These are phyloP conservation scores for Neofusicoccum kwambonambiense DNA, from an alignment of 2,329 filamentous ascomycete genomes.

Conservation along the genomic window DNA sequence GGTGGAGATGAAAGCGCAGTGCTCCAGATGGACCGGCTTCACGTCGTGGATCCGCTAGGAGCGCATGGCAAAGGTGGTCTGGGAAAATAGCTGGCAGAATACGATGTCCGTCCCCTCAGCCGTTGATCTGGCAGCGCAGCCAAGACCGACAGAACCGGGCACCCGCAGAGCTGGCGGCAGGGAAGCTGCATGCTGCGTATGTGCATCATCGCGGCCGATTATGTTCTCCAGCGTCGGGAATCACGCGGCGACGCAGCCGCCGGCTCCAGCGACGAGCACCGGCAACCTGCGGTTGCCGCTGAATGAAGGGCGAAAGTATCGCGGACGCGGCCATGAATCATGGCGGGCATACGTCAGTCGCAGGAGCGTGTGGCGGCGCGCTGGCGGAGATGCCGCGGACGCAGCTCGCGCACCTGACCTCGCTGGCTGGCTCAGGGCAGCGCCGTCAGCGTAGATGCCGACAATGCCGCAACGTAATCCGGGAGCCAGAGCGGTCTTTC, in stretches of 20 bases:
- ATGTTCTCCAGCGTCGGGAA: not conserved
- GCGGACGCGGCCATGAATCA: not conserved
- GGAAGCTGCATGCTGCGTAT: conserved; percentile 10
- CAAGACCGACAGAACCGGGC: conserved; percentile 12
- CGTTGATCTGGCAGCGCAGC: conserved; percentile 4
- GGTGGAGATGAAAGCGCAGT: not conserved
- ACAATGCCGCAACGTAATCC: conserved; percentile 1
- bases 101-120: conserved; percentile 5
- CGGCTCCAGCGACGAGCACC: not conserved
- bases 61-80: not conserved
- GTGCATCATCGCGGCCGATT: conserved; percentile 5
- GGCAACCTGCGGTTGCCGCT: not conserved
- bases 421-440: not conserved
- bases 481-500: not conserved
- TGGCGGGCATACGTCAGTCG: not conserved
- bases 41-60: not conserved
- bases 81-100: conserved; percentile 4
- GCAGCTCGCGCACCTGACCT: conserved; percentile 7
- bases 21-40: not conserved
- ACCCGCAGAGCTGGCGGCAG: conserved; percentile 10
- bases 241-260: not conserved
- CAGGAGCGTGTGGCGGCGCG: not conserved
- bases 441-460: not conserved
- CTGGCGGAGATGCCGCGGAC: not conserved
- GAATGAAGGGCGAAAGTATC: no score